Evolutionary conservation across 441 rosid genomes (phyloP).

Genomic region (Mallotus repandus): DNA sequence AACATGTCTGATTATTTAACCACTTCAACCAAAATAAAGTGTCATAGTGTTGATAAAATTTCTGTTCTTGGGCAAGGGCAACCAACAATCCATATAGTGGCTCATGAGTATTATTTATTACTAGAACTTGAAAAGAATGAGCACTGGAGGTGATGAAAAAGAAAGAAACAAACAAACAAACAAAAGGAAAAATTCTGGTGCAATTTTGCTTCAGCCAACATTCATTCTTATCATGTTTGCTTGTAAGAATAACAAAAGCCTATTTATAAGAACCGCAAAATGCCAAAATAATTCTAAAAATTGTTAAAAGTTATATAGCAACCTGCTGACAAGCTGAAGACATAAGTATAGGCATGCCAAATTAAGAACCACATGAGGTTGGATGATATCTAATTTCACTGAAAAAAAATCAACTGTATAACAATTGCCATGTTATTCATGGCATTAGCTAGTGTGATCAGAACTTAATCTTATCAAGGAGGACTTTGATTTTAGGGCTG

Average conservation of each 20-base stretch:
- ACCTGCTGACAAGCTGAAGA: conserved; percentile 6
- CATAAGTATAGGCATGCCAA: conserved; percentile 3
- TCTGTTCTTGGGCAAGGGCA: background rate
- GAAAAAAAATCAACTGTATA: background rate
- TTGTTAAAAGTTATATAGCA: background rate
- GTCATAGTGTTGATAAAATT: background rate
- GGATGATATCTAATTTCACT: background rate
- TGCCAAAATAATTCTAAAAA: background rate
- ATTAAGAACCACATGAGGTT: background rate
- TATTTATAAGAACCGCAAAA: background rate
- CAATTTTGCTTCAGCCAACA: background rate
- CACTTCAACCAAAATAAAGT: background rate
- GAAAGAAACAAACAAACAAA: background rate
- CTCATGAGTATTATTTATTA: background rate
- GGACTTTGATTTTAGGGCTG: too few species aligned
- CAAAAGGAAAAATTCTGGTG: background rate
- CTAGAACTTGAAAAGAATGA: conserved; percentile 1
- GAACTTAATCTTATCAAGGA: too few species aligned
- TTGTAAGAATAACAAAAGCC: background rate
- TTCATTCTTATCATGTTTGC: background rate
- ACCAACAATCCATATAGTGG: conserved; percentile 6
- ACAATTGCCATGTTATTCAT: background rate
- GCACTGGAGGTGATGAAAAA: background rate
- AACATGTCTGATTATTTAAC: background rate
- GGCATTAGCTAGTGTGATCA: too few species aligned